Evolutionary conservation across 1,139 yeast species (phyloP).

Genomic region (Blastobotrys buckinghamii): DNA sequence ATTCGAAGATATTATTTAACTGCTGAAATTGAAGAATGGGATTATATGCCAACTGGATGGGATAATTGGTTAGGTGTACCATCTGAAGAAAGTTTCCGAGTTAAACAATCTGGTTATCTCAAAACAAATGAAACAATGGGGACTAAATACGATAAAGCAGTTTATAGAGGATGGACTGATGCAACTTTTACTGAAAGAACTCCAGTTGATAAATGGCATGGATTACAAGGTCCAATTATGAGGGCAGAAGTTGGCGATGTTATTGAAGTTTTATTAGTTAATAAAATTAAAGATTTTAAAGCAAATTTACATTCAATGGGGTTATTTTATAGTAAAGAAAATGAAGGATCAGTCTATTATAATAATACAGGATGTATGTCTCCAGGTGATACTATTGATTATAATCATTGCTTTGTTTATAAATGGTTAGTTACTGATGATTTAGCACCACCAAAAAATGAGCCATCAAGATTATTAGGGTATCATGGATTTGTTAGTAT

Average conservation of each 20-base stretch:
- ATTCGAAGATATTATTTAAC: slow-evolving; percentile 6
- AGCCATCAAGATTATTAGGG: slow-evolving; percentile 6
- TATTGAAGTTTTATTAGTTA: slow-evolving; percentile 6
- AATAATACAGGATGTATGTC: neutral
- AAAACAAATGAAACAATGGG: slow-evolving; percentile 5
- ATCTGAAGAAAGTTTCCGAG: slow-evolving; percentile 6
- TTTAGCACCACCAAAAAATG: slow-evolving; percentile 1
- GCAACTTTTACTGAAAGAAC: slow-evolving; percentile 2
- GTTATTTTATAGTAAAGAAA: slow-evolving; percentile 8
- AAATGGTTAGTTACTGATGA: slow-evolving; percentile 10
- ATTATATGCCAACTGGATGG: slow-evolving; percentile 9
- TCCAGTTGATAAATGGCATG: neutral
- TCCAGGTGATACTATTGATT: slow-evolving; percentile 6
- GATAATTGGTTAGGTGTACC: slow-evolving; percentile 10
- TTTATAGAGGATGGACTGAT: slow-evolving; percentile 8
- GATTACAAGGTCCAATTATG: slow-evolving; percentile 8
- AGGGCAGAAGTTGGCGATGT: slow-evolving; percentile 11
- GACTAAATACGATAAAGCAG: slow-evolving; percentile 10
- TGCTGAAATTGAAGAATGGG: slow-evolving; percentile 9
- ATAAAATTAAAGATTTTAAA: slow-evolving; percentile 3
- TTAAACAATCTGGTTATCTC: neutral
- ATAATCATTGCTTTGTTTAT: slow-evolving; percentile 7
- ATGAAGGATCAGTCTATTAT: slow-evolving; percentile 9
- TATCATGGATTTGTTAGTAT: slow-evolving; percentile 9
- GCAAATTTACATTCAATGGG: slow-evolving; percentile 11